phyloP scores from a whole-genome alignment of 2,329 filamentous ascomycete genomes.

The Calonectria henricotiae region DNA sequence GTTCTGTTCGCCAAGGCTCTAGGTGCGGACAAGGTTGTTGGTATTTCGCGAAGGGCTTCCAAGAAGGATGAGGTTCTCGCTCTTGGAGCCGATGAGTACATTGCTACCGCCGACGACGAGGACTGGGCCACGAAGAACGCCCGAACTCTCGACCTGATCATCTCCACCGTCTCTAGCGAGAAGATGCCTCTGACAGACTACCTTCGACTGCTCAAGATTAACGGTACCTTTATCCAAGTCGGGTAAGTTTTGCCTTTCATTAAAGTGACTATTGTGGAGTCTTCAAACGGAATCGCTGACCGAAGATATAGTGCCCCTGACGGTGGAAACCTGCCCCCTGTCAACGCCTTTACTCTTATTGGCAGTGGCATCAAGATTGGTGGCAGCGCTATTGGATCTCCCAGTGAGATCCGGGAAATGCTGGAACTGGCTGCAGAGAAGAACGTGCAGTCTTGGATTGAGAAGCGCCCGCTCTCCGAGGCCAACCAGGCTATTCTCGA shows the following conservation, averaged over 20 bases:
- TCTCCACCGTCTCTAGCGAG: constrained; percentile 72
- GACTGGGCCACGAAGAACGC: constrained; percentile 69
- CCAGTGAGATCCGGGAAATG: constrained; percentile 73
- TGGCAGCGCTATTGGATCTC: constrained; percentile 65
- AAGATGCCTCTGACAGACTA: constrained; percentile 45
- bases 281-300: constrained; percentile 15
- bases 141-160: constrained; percentile 79
- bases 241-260: constrained; percentile 55
- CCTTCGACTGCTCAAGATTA: constrained; percentile 60
- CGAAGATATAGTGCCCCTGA: constrained; percentile 50
- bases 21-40: constrained; percentile 71
- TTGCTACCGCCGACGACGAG: constrained; percentile 69
- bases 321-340: constrained; percentile 32
- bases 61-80: constrained; percentile 71
- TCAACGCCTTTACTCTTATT: constrained; percentile 32
- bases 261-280: neutral
- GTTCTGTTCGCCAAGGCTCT: constrained; percentile 78
- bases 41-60: constrained; percentile 69
- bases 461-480: constrained; percentile 69
- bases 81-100: constrained; percentile 72
- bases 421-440: constrained; percentile 71
- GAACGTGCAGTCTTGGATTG: constrained; percentile 70
- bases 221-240: constrained; percentile 74
- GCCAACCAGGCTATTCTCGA: constrained; percentile 72
- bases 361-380: constrained; percentile 30